Conservation (phyloP, 768 basidiomycete species). For the Russula abietina region DNA sequence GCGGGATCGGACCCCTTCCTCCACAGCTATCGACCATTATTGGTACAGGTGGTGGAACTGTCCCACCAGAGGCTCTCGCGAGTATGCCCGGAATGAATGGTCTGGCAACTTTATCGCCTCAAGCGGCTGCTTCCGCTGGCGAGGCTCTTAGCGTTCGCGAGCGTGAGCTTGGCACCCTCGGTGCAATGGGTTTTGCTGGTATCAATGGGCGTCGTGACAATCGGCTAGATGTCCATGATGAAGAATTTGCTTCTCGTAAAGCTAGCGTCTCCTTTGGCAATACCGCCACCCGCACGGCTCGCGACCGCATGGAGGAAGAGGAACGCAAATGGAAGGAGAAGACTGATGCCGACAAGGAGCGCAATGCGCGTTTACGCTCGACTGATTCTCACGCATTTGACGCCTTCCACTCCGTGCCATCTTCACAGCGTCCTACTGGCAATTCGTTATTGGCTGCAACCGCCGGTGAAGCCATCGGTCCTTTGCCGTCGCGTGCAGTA, state of each 20-base stretch:
- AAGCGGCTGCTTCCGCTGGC: constrained; percentile 11
- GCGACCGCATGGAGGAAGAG: constrained; percentile 61
- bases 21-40: constrained; percentile 23
- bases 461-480: constrained; percentile 13
- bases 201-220: constrained; percentile 28
- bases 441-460: constrained; percentile 32
- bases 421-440: constrained; percentile 33
- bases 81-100: constrained; percentile 30
- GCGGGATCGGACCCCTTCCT: constrained; percentile 57
- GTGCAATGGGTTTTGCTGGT: constrained; percentile 41
- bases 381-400: constrained; percentile 55
- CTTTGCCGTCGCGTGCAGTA: constrained; percentile 12
- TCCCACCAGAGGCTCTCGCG: constrained; percentile 22
- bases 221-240: constrained; percentile 36
- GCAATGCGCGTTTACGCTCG: constrained; percentile 38
- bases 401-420: constrained; percentile 66
- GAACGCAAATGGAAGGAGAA: constrained; percentile 49
- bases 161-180: constrained; percentile 42
- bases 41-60: constrained; percentile 22
- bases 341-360: constrained; percentile 32
- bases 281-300: constrained; percentile 42
- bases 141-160: constrained; percentile 40
- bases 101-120: constrained; percentile 16
- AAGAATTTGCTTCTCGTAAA: constrained; percentile 43
- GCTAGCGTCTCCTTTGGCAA: constrained; percentile 38